These are phyloP conservation scores for Pneumocystis wakefieldiae DNA, from an alignment of 1,139 yeast species.

Conservation along the genomic window DNA sequence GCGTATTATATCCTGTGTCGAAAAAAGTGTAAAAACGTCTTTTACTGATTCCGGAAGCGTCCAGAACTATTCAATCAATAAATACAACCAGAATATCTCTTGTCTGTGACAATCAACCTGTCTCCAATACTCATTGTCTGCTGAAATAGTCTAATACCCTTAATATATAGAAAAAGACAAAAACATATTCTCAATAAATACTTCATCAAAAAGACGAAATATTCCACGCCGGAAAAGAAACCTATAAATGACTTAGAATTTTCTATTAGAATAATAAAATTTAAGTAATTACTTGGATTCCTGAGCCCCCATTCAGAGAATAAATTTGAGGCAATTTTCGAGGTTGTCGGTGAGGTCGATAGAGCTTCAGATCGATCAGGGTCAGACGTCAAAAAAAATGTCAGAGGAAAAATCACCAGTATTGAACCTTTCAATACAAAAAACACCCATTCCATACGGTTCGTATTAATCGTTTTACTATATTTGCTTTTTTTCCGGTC, in stretches of 20 bases:
- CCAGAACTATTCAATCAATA: constrained; percentile 26
- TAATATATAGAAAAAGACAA: neutral
- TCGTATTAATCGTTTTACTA: neutral
- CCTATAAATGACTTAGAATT: neutral
- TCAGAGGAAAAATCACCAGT: neutral
- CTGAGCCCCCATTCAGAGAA: constrained; percentile 43
- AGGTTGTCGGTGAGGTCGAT: neutral
- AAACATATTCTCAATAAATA: constrained; percentile 7
- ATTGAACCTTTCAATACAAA: neutral
- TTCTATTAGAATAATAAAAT: neutral
- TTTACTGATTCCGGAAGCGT: constrained; percentile 30
- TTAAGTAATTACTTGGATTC: constrained; percentile 37
- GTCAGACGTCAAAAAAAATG: neutral
- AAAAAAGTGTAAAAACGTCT: constrained; percentile 44
- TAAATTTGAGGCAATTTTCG: neutral
- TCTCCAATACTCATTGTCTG: constrained; percentile 41
- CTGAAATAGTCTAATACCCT: constrained; percentile 25
- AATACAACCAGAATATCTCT: neutral
- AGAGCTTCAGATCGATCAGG: neutral
- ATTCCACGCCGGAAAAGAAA: constrained; percentile 47
- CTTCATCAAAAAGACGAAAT: constrained; percentile 43
- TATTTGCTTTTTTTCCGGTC: neutral
- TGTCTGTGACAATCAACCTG: constrained; percentile 18
- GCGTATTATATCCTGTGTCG: constrained; percentile 42
- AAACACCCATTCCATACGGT: neutral